These are phyloP conservation scores for Cadophora malorum DNA, from an alignment of 2,329 filamentous ascomycete species.

Conservation along the genomic window DNA sequence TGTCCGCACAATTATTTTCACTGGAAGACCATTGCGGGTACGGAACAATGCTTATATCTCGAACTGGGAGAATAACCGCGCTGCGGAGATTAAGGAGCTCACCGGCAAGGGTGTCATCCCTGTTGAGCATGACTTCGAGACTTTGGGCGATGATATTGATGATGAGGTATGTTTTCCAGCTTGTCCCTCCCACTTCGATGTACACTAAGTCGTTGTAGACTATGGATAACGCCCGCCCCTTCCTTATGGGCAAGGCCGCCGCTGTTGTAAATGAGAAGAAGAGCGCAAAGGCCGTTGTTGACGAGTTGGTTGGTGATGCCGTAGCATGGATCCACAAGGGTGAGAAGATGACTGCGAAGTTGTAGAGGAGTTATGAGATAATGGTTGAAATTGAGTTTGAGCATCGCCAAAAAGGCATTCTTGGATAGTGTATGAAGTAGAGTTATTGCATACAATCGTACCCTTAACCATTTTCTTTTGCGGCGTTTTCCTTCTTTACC, in stretches of 20 bases:
- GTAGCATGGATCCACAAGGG: conserved; percentile 72
- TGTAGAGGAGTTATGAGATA: conserved; percentile 52
- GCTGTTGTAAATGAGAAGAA: conserved; percentile 94
- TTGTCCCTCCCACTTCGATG: background rate
- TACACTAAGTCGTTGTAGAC: conserved; percentile 52
- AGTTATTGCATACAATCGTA: conserved; percentile 21
- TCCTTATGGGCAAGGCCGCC: conserved; percentile 95
- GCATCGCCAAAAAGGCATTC: conserved; percentile 8
- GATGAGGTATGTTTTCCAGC: conserved; percentile 54
- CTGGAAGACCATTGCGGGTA: conserved; percentile 91
- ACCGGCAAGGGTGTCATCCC: conserved; percentile 89
- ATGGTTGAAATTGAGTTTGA: background rate
- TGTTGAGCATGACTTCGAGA: conserved; percentile 93
- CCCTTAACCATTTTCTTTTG: too few relatives aligned
- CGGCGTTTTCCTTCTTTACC: too few relatives aligned
- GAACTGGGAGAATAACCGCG: conserved; percentile 95
- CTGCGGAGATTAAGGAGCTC: conserved; percentile 88
- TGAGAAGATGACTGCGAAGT: conserved; percentile 71
- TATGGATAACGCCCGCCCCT: conserved; percentile 90
- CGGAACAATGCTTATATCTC: conserved; percentile 92
- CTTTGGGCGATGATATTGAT: conserved; percentile 70
- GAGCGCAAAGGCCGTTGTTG: conserved; percentile 87
- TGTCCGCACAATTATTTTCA: conserved; percentile 97
- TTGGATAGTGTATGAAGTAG: conserved; percentile 29
- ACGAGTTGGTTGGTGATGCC: conserved; percentile 90